Evolutionary conservation across 495 filamentous ascomycete species (phyloP), one percentile per base, ranked within the genome.

Genomic region (Xylaria castorea): DNA sequence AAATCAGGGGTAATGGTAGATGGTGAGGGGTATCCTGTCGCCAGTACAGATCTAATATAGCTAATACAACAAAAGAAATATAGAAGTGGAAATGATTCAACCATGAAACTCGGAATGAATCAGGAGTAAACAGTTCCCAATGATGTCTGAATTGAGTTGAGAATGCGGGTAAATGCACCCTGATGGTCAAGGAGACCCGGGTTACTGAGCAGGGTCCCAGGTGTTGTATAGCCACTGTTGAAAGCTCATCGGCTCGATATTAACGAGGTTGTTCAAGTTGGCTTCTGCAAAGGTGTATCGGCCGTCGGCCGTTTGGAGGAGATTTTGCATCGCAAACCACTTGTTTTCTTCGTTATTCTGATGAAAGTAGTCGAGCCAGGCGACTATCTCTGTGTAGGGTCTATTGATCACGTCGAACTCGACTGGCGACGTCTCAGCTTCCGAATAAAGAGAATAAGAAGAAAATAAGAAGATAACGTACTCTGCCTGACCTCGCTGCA

Each of bases 251-350:
- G 88, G 85, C 57, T 83, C 79, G 27, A 87, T 63, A 7, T 82
- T 75, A 1, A 83, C 81, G 2, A 75, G 73, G 12, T 80, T 77
- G 73, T 85, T 85, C 34, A 87, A 77, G 68, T 87, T 87, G 12
- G 83, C 58, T 40, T 81, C 75, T 27, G 77, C 78, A 36, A 87
- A 84, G 18, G 81, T 80, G 55, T 88, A 87, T 25, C 87, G 80
- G 8, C 85, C 87, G 34, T 85, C 80, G 40, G 86, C 86, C 8
- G 83, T 85, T 50, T 87, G 84, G 9, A 87, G 75, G 60, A 89
- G 78, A 40, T 83, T 74, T 58, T 87, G 85, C 66, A 84, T 81
- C 65, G 80, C 79, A 48, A 71, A 78, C 76, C 80, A 85, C 68
- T 76, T 78, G 7, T 60, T 72, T 61, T 75, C 76, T 67, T 86